A percentile compares a stretch with the other conserved stretches of the same genome.
Evolutionary conservation across 176 grass and related monocot genomes (phyloP).

Genomic region (Juncus inflexus): DNA sequence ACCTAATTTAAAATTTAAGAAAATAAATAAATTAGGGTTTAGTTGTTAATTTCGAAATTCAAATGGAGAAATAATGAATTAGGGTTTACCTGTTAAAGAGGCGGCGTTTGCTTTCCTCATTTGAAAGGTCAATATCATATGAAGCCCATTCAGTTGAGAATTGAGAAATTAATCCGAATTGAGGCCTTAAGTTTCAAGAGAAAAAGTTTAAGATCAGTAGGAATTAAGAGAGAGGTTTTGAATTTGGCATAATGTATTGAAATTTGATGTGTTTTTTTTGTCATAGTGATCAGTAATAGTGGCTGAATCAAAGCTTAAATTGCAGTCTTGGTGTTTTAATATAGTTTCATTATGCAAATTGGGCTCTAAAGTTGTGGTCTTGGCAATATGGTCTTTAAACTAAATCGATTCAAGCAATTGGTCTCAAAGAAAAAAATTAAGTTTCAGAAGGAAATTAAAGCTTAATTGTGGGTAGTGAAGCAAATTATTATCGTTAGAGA

Average conservation of each 20-base stretch:
- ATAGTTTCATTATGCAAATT: neutral
- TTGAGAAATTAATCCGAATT: conserved; percentile 25
- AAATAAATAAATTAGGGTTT: conserved; percentile 8
- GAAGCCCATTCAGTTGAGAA: conserved; percentile 11
- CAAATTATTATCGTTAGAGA: no score
- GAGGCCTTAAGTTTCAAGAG: conserved; percentile 11
- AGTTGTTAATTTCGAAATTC: neutral
- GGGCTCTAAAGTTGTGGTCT: neutral
- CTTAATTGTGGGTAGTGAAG: no score
- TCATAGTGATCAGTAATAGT: no score
- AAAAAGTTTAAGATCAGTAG: conserved; percentile 10
- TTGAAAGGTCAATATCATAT: conserved; percentile 47
- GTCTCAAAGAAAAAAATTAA: no score
- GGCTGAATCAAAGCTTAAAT: neutral
- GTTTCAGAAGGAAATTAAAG: neutral
- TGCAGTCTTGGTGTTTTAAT: neutral
- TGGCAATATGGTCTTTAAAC: neutral
- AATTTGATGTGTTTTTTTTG: no score
- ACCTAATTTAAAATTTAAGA: conserved; percentile 31
- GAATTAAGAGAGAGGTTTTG: no score
- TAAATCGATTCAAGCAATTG: neutral
- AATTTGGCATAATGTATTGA: no score
- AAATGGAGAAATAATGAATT: neutral
- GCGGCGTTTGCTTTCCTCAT: conserved; percentile 77
- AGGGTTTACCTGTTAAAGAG: conserved; percentile 64